Evolutionary conservation across 306 rosid species (phyloP).

Genomic region (Quercus bicolor): DNA sequence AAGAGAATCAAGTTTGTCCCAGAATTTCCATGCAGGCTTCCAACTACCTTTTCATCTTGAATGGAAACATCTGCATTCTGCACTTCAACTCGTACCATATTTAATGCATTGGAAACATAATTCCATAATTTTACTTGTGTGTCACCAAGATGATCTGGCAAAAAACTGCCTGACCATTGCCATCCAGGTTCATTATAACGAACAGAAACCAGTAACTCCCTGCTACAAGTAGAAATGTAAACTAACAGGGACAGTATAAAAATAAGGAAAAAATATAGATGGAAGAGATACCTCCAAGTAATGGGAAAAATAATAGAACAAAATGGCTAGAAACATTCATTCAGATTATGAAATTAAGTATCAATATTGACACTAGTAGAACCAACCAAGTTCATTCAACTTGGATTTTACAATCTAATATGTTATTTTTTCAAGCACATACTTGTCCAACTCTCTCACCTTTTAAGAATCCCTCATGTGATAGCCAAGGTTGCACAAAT

Average conservation of each 20-base stretch:
- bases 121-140: slow-evolving; percentile 89
- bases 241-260: slow-evolving; percentile 11
- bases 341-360: not conserved
- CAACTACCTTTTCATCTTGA: slow-evolving; percentile 74
- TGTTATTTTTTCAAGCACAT: not conserved
- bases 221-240: slow-evolving; percentile 32
- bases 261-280: not conserved
- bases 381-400: not conserved
- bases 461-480: not conserved
- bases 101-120: slow-evolving; percentile 59
- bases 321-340: not conserved
- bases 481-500: not conserved
- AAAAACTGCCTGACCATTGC: slow-evolving; percentile 99
- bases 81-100: slow-evolving; percentile 84
- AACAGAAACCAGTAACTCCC: slow-evolving; percentile 87
- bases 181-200: slow-evolving; percentile 87
- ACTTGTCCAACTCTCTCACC: not conserved
- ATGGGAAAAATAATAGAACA: not conserved
- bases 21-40: slow-evolving; percentile 84
- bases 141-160: slow-evolving; percentile 88
- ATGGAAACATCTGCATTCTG: slow-evolving; percentile 90
- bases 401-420: not conserved
- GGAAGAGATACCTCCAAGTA: not conserved
- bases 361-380: not conserved
- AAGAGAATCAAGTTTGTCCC: slow-evolving; percentile 90